Base-by-base conservation (phyloP, 2,329 filamentous ascomycete species). In the Metarhizium rileyi region DNA sequence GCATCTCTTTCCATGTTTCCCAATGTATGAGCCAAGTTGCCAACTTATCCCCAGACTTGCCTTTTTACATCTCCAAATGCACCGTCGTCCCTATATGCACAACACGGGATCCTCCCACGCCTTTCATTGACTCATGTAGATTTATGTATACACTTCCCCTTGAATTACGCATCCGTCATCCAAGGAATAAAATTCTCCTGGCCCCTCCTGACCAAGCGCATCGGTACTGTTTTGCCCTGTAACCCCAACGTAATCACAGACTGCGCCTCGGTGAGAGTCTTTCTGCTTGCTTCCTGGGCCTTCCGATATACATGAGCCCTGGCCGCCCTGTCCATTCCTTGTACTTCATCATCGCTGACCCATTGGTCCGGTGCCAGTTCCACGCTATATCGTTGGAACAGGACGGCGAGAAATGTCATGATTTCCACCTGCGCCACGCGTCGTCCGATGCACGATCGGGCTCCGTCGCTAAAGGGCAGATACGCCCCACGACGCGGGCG, bases 171-270 rank as follows among this genome's bases (percentile, higher is more conserved):
- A 14, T 50, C 43, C 44, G 66, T 58, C 47, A 67, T 52, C 59
- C 68, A 68, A 40, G 65, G 60, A 35, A 78, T 67, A 66, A 90
- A 90, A 59, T 76, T 76, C 72, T 90, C 87, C 55, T 77, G 67
- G 0, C 86, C 86, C 56, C 83, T 79, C 68, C 70, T 80, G 9
- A 87, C 83, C 55, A 91, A 66, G 54, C 85, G 69, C 38, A 91
- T 69, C 0, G 84, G 83, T 30, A 91, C 79, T 5, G 70, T 69
- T 22, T 66, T 70, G n/a, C 69, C 73, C 27, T 81, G 73, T 64
- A 91, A 71, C 68, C 88, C 86, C 56, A 91, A 69, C 52, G 87
- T 90, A 52, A 91, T 74, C 50, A 87, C 66, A n/a, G 77, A 77
- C 26, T 69, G 73, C 57, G 84, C 81, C 28, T 71, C 67, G 50